Conservation (phyloP, 495 filamentous ascomycete genomes). For the Aspergillus avenaceus region DNA sequence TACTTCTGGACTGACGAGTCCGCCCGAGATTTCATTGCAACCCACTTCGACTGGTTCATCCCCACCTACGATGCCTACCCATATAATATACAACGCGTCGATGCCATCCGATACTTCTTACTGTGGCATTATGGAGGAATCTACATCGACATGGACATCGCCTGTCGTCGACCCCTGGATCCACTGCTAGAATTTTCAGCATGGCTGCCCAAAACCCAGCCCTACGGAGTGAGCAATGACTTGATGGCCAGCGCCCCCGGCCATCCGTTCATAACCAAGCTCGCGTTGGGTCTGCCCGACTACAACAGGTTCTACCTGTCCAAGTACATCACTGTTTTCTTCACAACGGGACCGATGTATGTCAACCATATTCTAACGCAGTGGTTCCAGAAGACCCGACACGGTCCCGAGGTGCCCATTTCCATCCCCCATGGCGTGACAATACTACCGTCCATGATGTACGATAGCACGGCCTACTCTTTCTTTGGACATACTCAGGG, state of each 20-base stretch:
- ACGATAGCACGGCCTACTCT: background rate
- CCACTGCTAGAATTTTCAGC: constrained; percentile 1
- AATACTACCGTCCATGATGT: background rate
- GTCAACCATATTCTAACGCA: background rate
- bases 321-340: constrained; percentile 5
- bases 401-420: background rate
- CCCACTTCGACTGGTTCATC: constrained; percentile 65
- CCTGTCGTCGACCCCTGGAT: constrained; percentile 1
- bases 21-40: constrained; percentile 48
- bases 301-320: background rate
- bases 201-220: background rate
- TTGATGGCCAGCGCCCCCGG: constrained; percentile 2
- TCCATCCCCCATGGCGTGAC: background rate
- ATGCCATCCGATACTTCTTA: constrained; percentile 68
- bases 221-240: constrained; percentile 2
- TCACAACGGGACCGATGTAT: constrained; percentile 2
- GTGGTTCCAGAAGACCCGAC: background rate
- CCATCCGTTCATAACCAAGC: background rate
- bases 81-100: constrained; percentile 66
- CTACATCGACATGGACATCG: constrained; percentile 64
- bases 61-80: constrained; percentile 62
- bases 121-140: constrained; percentile 64
- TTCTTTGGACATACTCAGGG: background rate
- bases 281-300: background rate
- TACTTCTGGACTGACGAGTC: constrained; percentile 14